Evolutionary conservation across 2,329 filamentous ascomycete species (phyloP), one percentile per base, ranked within the genome.

Genomic region (Calonectria leucothoes): DNA sequence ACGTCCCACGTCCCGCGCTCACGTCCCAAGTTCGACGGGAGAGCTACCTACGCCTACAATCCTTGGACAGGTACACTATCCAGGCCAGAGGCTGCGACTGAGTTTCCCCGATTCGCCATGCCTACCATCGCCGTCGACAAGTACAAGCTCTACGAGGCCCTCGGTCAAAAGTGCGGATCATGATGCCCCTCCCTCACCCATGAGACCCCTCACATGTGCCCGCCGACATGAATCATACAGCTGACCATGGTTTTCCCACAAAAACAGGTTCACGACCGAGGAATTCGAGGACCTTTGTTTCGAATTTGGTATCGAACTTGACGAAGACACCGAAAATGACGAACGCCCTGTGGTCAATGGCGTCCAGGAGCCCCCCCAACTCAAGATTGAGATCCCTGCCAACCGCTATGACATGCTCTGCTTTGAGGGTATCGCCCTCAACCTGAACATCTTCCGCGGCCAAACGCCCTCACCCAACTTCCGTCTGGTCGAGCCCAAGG

Each of bases 281-380:
- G 95, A 98, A 82, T 99, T 99, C 83, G 97, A 99, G 85, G 94
- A 98, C 83, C 90, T 99, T 80, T 98, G 97, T 86, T 99, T 99
- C 90, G 96, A 99, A 82, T 99, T 98, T 83, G 96, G 96, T 73
- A 97, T 99, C 83, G 97, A 99, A 86, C 91, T 99, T 79, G 97
- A 99, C 87, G 96, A 98, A 88, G 97, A 99, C 85, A 97, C 94
- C 64, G 93, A 95, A 79, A 89, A 94, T 81, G 89, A 91, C 71
- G 92, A 95, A 77, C 89, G 94, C 59, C 94, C 94, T 37, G 87
- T 94, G 72, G 90, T 94, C 81, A 90, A 95, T 87, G 94, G 94
- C 83, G 91, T 93, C 79, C 94, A 97, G 85, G 95, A 98, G 86
- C 92, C 95, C 66, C 93, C 97, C 70, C 95, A 98, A 86, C 91